These are phyloP conservation scores for Mortierella hygrophila DNA, from an alignment of 192 early-diverging fungal genomes.

Conservation along the genomic window DNA sequence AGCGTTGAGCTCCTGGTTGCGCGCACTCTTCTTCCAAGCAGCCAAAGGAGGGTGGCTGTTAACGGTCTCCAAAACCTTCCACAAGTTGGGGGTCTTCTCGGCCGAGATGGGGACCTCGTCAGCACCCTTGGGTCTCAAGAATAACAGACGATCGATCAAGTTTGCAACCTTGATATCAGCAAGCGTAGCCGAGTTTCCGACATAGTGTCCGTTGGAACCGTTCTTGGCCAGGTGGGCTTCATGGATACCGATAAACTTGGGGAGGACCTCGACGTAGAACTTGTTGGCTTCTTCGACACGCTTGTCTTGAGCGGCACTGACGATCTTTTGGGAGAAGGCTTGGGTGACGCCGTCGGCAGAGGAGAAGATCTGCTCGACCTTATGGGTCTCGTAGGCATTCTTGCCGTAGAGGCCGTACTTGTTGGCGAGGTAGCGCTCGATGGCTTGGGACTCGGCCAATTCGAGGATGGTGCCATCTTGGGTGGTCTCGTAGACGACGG, in stretches of 20 bases:
- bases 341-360: slow-evolving; percentile 17
- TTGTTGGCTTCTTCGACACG: slow-evolving; percentile 39
- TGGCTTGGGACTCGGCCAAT: slow-evolving; percentile 44
- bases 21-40: slow-evolving; percentile 7
- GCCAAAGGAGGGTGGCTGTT: slow-evolving; percentile 19
- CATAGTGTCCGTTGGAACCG: slow-evolving; percentile 68
- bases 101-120: slow-evolving; percentile 24
- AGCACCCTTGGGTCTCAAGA: slow-evolving; percentile 26
- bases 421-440: slow-evolving; percentile 50
- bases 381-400: slow-evolving; percentile 38
- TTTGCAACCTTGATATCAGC: slow-evolving; percentile 55
- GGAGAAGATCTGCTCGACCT: slow-evolving; percentile 54
- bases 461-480: slow-evolving; percentile 48
- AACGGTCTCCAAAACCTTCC: slow-evolving; percentile 43
- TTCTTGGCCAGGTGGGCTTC: slow-evolving; percentile 62
- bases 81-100: slow-evolving; percentile 34
- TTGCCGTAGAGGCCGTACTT: slow-evolving; percentile 39
- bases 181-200: slow-evolving; percentile 57
- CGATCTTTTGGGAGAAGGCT: slow-evolving; percentile 22
- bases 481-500: slow-evolving; percentile 61
- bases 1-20: slow-evolving; percentile 27
- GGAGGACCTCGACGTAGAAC: slow-evolving; percentile 16
- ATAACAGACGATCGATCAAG: slow-evolving; percentile 20
- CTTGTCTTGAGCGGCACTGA: background rate
- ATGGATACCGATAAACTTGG: slow-evolving; percentile 43